Evolutionary conservation across 768 basidiomycete species (phyloP), one percentile per base, ranked within the genome.

Genomic region (Asterophora lycoperdoides): DNA sequence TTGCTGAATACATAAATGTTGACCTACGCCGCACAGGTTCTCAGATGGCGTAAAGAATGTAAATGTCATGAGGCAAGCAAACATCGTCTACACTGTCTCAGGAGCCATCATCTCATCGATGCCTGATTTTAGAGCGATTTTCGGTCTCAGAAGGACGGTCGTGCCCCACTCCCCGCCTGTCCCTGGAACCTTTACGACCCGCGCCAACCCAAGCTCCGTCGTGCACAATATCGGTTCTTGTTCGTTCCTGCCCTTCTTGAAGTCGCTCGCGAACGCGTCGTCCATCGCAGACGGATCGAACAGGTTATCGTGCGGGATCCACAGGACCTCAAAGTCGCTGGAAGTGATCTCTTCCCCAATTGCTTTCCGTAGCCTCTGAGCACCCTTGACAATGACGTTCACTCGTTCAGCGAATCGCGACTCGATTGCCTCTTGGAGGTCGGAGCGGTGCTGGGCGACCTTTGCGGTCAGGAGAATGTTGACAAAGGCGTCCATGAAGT

Each of bases 301-400:
- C 29, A 44, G 44, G 0, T 71, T 66, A 14, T 75, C 76, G 4
- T 73, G 71, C 1, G 64, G 53, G 36, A 73, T 68, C 40, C 76
- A 75, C 8, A 77, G 56, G 14, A 76, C 69, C 59, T 81, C 78
- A 51, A 84, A 56, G 54, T 83, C 81, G 44, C 75, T 77, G 2
- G 73, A 76, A 1, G 77, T 78, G 39, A 84, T 68, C 43, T 76
- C 77, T 60, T 82, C 78, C 0, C 81, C 80, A 41, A 83, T 72
- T 9, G 75, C 76, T 59, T 75, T 79, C 55, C 80, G 80, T 48
- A 84, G 62, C 7, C 68, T 68, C 48, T 76, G 65, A 2, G 80
- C 77, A 5, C 70, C 59, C 17, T 70, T 67, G 30, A 76, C 70
- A 30, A 83, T 65, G 10, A 66, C 58, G 13, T 59, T 56, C 19